These are phyloP conservation scores for Leccinellum luteum DNA, from an alignment of 768 basidiomycete genomes.

Conservation along the genomic window DNA sequence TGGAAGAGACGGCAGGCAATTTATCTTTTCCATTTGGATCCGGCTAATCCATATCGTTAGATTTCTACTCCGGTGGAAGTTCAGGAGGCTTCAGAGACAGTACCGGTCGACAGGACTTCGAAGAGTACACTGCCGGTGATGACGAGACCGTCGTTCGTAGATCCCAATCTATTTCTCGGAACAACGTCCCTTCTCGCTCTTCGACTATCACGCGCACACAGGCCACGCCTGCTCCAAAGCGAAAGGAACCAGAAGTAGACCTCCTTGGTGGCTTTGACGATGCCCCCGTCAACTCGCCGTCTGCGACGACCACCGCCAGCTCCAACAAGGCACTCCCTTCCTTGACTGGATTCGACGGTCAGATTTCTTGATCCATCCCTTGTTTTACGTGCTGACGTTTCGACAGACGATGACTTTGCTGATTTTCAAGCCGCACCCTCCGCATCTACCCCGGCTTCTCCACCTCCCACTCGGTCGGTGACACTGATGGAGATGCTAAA, in stretches of 20 bases:
- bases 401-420: conserved; percentile 75
- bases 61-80: conserved; percentile 40
- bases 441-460: conserved; percentile 33
- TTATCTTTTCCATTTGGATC: not conserved
- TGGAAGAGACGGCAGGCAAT: conserved; percentile 38
- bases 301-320: conserved; percentile 9
- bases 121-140: conserved; percentile 96
- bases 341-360: conserved; percentile 29
- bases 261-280: conserved; percentile 77
- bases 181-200: conserved; percentile 26
- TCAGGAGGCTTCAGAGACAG: conserved; percentile 63
- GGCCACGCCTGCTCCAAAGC: conserved; percentile 31
- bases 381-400: conserved; percentile 8
- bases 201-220: conserved; percentile 35
- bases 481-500: conserved; percentile 52
- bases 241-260: conserved; percentile 58
- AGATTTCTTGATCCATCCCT: not conserved
- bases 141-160: conserved; percentile 59
- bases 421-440: conserved; percentile 79
- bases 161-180: conserved; percentile 38
- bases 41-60: conserved; percentile 22
- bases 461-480: conserved; percentile 31
- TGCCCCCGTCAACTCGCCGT: conserved; percentile 36
- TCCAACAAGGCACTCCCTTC: conserved; percentile 33
- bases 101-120: conserved; percentile 58